These are phyloP conservation scores for Pseudonitzschia multiseries DNA, from an alignment of 108 stramenopile genomes.

Conservation along the genomic window DNA sequence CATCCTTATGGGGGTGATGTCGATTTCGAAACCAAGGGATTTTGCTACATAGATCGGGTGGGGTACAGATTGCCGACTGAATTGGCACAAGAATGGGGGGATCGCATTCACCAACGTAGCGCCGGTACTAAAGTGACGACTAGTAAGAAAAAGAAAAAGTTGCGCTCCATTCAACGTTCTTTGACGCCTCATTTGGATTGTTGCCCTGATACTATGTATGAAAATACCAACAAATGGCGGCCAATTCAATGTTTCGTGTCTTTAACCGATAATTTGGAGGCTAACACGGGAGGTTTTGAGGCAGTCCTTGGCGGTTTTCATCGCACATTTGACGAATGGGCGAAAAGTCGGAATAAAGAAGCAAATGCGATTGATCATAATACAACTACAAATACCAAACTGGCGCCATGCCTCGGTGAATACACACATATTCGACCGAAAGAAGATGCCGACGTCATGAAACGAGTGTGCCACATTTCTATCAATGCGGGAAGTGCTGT, in stretches of 20 bases:
- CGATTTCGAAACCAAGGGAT: conserved; percentile 58
- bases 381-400: background rate
- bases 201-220: conserved; percentile 78
- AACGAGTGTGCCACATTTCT: conserved; percentile 72
- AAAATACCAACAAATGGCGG: conserved; percentile 69
- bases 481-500: conserved; percentile 83
- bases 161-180: conserved; percentile 72
- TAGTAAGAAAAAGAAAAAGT: conserved; percentile 47
- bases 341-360: conserved; percentile 28
- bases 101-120: conserved; percentile 9
- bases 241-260: conserved; percentile 94
- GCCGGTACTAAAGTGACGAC: background rate
- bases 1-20: conserved; percentile 75
- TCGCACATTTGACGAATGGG: conserved; percentile 80
- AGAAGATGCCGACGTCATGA: conserved; percentile 75
- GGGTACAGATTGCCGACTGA: conserved; percentile 81
- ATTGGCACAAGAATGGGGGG: conserved; percentile 60
- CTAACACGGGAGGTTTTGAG: conserved; percentile 92
- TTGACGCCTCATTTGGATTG: conserved; percentile 95
- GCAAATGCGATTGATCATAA: conserved; percentile 23
- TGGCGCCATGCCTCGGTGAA: conserved; percentile 83
- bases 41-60: conserved; percentile 87
- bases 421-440: conserved; percentile 88
- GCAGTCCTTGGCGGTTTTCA: conserved; percentile 84
- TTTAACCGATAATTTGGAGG: conserved; percentile 71